These are phyloP conservation scores for Tylopilus vinaceipallidus DNA, from an alignment of 768 basidiomycete species.

Conservation along the genomic window DNA sequence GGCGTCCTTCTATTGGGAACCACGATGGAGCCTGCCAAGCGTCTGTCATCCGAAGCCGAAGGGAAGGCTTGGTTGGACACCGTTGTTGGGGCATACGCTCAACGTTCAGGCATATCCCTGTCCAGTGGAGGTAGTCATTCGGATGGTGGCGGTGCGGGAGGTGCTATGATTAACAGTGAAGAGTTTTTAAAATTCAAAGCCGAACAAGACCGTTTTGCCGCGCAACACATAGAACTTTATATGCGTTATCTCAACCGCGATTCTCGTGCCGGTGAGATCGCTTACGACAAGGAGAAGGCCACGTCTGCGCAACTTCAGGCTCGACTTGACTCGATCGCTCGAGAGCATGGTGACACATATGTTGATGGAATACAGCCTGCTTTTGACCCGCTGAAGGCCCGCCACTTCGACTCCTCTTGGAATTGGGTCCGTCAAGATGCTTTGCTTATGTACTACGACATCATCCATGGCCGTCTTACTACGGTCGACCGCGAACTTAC, in stretches of 20 bases:
- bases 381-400: slow-evolving; percentile 94
- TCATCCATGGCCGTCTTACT: slow-evolving; percentile 92
- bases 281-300: slow-evolving; percentile 84
- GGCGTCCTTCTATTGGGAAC: slow-evolving; percentile 88
- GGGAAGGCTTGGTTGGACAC: slow-evolving; percentile 92
- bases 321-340: slow-evolving; percentile 81
- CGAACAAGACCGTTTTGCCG: slow-evolving; percentile 88
- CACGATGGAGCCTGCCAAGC: slow-evolving; percentile 92
- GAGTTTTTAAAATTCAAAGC: slow-evolving; percentile 96
- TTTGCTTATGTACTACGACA: slow-evolving; percentile 95
- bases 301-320: slow-evolving; percentile 70
- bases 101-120: slow-evolving; percentile 84
- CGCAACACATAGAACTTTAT: slow-evolving; percentile 92
- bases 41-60: slow-evolving; percentile 85
- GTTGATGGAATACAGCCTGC: slow-evolving; percentile 92
- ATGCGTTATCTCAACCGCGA: slow-evolving; percentile 97
- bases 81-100: slow-evolving; percentile 82
- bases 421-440: slow-evolving; percentile 99
- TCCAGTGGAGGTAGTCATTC: slow-evolving; percentile 64
- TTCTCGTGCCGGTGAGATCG: slow-evolving; percentile 87
- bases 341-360: slow-evolving; percentile 93
- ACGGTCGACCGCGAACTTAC: slow-evolving; percentile 96
- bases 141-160: slow-evolving; percentile 60
- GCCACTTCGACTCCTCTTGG: slow-evolving; percentile 98
- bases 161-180: slow-evolving; percentile 94